These are phyloP conservation scores for Neurospora tetrasperma DNA, from an alignment of 495 filamentous ascomycete genomes.

Conservation along the genomic window DNA sequence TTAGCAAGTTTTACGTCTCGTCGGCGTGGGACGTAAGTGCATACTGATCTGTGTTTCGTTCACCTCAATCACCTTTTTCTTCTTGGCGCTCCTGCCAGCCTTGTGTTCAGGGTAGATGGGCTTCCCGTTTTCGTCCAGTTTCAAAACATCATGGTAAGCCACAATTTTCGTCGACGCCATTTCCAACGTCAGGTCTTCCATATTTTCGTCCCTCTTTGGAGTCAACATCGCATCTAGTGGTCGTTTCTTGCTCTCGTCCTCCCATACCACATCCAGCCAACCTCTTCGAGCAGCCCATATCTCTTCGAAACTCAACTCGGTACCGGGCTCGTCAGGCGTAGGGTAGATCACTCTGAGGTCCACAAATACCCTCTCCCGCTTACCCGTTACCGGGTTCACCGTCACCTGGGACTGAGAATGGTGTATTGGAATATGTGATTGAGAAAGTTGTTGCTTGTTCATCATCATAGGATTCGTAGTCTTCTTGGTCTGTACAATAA, in stretches of 20 bases:
- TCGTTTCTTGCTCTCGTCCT: slow-evolving; percentile 29
- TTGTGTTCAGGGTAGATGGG: slow-evolving; percentile 23
- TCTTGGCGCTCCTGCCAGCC: slow-evolving; percentile 25
- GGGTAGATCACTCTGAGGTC: slow-evolving; percentile 79
- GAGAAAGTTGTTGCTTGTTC: slow-evolving; percentile 27
- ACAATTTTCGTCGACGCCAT: slow-evolving; percentile 30
- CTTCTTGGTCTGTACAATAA: slow-evolving; percentile 37
- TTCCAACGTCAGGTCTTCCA: slow-evolving; percentile 14
- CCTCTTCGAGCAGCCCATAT: slow-evolving; percentile 69
- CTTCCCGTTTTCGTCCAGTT: slow-evolving; percentile 44
- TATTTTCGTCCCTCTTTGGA: slow-evolving; percentile 4
- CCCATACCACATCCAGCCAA: slow-evolving; percentile 67
- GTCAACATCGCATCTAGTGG: not conserved
- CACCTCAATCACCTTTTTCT: slow-evolving; percentile 66
- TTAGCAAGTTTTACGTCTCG: slow-evolving; percentile 6
- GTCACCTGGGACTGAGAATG: slow-evolving; percentile 55
- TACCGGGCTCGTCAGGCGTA: slow-evolving; percentile 50
- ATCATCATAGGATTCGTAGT: not conserved
- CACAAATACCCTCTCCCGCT: slow-evolving; percentile 75
- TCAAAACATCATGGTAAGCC: slow-evolving; percentile 33
- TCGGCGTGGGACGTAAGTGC: slow-evolving; percentile 15
- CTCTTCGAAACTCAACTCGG: slow-evolving; percentile 84
- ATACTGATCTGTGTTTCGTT: slow-evolving; percentile 80
- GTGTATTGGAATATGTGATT: slow-evolving; percentile 40
- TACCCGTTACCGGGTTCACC: slow-evolving; percentile 67